phyloP scores from a whole-genome alignment of 2,329 filamentous ascomycete genomes.

The Ophiobolus disseminans region DNA sequence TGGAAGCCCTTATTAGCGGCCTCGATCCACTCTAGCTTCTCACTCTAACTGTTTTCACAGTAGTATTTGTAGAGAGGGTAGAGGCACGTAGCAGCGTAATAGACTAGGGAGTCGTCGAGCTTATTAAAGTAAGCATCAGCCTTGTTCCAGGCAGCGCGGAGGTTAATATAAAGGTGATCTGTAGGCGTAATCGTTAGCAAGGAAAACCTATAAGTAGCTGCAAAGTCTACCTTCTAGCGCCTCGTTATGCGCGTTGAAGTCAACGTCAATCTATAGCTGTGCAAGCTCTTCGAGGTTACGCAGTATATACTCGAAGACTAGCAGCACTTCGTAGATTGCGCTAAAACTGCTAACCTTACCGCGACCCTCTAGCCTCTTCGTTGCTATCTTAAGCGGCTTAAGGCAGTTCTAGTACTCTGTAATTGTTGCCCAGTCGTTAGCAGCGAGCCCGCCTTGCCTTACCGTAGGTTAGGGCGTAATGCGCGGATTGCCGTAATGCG shows the following conservation, averaged over 20 bases:
- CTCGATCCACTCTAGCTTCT: background rate
- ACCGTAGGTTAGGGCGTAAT: no score
- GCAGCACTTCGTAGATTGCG: constrained; percentile 1
- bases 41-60: background rate
- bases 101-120: background rate
- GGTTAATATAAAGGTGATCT: constrained; percentile 2
- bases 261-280: background rate
- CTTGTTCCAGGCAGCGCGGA: background rate
- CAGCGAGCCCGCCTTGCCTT: no score
- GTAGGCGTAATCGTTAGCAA: no score
- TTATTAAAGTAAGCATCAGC: constrained; percentile 1
- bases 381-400: no score
- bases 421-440: no score
- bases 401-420: no score
- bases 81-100: no score
- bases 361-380: background rate
- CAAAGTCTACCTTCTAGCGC: no score
- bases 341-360: constrained; percentile 3
- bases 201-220: no score
- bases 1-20: background rate
- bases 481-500: no score
- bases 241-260: background rate
- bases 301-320: constrained; percentile 2
- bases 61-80: background rate
- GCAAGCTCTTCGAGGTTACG: background rate